Conservation (phyloP, 179 eudicot genomes). For the Silene coronaria region DNA sequence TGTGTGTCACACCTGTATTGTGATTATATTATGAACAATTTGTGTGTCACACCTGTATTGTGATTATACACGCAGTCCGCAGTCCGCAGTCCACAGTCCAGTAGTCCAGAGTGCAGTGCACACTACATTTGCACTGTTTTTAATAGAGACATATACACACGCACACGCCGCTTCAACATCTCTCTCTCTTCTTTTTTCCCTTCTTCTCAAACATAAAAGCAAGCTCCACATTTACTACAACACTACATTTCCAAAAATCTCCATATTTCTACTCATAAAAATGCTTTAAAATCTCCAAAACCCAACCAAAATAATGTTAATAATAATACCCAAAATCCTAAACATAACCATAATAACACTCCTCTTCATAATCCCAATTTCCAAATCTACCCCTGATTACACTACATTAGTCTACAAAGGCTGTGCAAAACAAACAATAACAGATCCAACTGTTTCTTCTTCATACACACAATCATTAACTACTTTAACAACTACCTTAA, state of each 20-base stretch:
- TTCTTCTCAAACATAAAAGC: constrained; percentile 24
- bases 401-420: constrained; percentile 72
- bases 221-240: constrained; percentile 14
- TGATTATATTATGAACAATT: too few relatives aligned
- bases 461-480: constrained; percentile 58
- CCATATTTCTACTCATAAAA: neutral
- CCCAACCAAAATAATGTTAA: too few relatives aligned
- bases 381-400: constrained; percentile 43
- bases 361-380: constrained; percentile 14
- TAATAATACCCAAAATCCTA: too few relatives aligned
- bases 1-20: too few relatives aligned
- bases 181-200: neutral
- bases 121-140: too few relatives aligned
- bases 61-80: too few relatives aligned
- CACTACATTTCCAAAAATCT: neutral
- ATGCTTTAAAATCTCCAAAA: neutral
- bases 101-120: too few relatives aligned
- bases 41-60: neutral
- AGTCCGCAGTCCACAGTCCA: too few relatives aligned
- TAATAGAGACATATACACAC: neutral
- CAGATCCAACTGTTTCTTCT: constrained; percentile 93
- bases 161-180: neutral
- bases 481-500: constrained; percentile 50
- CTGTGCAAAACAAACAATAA: constrained; percentile 59
- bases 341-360: constrained; percentile 7